Evolutionary conservation across 257 asterid species (phyloP).

Genomic region (Rhazya stricta): DNA sequence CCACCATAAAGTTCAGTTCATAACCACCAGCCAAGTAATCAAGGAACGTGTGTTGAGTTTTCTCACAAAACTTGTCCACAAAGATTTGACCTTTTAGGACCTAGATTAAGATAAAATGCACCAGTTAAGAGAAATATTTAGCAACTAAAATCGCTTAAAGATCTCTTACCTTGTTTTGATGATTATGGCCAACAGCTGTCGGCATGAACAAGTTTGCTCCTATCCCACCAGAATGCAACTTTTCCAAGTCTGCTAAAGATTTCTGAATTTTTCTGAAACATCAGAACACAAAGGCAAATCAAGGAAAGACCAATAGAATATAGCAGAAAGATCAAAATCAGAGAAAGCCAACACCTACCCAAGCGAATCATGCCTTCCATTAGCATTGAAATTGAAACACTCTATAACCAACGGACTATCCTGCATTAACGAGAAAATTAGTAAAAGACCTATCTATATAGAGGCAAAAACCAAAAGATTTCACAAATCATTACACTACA

Average conservation of each 20-base stretch:
- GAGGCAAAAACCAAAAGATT: background rate
- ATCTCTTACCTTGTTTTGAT: conserved; percentile 63
- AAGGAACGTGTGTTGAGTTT: conserved; percentile 71
- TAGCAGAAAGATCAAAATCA: conserved; percentile 14
- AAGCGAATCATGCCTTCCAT: conserved; percentile 82
- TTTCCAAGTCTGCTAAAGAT: conserved; percentile 85
- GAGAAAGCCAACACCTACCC: conserved; percentile 53
- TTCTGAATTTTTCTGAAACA: conserved; percentile 77
- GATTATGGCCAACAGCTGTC: conserved; percentile 49
- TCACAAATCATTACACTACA: conserved; percentile 8
- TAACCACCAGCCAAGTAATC: conserved; percentile 89
- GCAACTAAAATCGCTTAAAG: conserved; percentile 11
- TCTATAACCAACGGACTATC: conserved; percentile 86
- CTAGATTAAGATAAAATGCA: conserved; percentile 29
- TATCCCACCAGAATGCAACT: conserved; percentile 51
- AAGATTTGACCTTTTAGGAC: conserved; percentile 75
- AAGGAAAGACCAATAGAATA: conserved; percentile 23
- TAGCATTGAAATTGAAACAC: conserved; percentile 88
- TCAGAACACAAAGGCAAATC: conserved; percentile 25
- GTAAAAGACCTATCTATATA: background rate
- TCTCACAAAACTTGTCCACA: conserved; percentile 80
- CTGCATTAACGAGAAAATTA: conserved; percentile 53
- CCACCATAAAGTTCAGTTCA: conserved; percentile 98
- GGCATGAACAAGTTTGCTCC: conserved; percentile 64
- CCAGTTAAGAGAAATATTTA: background rate